Percentiles rank a stretch among this genome's conserved stretches.
phyloP scores from a whole-genome alignment of 192 early-diverging fungal species.

The Podila horticola region DNA sequence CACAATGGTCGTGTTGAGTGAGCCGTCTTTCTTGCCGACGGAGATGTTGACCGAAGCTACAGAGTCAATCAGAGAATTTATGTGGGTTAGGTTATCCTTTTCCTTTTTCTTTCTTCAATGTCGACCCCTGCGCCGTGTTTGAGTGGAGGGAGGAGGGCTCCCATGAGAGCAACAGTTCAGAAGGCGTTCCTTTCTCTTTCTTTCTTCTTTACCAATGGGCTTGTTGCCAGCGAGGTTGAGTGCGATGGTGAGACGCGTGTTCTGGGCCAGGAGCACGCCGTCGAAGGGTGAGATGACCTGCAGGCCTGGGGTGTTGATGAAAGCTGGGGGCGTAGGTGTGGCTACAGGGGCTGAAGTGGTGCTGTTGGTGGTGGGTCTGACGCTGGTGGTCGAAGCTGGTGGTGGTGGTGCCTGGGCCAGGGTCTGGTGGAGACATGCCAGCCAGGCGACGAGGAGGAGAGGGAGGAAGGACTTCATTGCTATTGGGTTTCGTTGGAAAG shows the following conservation, averaged over 20 bases:
- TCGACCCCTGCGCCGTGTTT: too few relatives aligned
- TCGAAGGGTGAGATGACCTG: conserved; percentile 5
- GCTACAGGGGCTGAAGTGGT: conserved; percentile 1
- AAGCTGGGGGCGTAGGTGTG: conserved; percentile 5
- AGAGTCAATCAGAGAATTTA: neutral
- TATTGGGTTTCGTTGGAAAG: neutral
- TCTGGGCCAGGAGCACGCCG: conserved; percentile 16
- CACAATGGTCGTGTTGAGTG: conserved; percentile 30
- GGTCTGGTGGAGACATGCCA: conserved; percentile 22
- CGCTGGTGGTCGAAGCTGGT: neutral
- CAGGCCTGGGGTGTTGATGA: conserved; percentile 35
- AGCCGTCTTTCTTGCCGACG: conserved; percentile 31
- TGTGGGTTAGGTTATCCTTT: neutral
- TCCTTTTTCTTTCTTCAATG: neutral
- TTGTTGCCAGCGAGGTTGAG: neutral
- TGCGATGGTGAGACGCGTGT: conserved; percentile 24
- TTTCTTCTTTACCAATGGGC: conserved; percentile 17
- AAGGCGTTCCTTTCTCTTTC: too few relatives aligned
- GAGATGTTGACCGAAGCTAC: conserved; percentile 26
- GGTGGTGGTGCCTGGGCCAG: conserved; percentile 5
- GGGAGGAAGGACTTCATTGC: conserved; percentile 20
- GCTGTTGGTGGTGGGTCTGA: neutral
- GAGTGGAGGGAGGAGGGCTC: too few relatives aligned
- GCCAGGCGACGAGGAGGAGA: conserved; percentile 9
- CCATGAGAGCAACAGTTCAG: neutral